Evolutionary conservation across 768 basidiomycete genomes (phyloP).

Genomic region (Russula compacta): DNA sequence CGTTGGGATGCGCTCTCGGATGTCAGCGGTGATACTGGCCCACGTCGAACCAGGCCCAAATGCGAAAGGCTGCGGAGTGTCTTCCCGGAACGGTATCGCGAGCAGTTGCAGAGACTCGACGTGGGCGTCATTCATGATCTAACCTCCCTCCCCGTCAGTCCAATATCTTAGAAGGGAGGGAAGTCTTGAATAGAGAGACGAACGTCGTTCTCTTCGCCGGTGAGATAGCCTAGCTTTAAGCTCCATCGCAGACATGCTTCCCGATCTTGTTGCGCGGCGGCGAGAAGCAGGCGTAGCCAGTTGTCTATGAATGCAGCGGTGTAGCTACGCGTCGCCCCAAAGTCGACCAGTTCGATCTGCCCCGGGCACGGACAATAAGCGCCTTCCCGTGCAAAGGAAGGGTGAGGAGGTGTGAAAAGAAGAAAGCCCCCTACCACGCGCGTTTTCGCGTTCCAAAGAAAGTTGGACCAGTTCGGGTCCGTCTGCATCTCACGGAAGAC

Average conservation of each 20-base stretch:
- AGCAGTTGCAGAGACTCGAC: slow-evolving; percentile 75
- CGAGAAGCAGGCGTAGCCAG: slow-evolving; percentile 78
- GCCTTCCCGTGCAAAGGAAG: background rate
- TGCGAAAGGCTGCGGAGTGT: slow-evolving; percentile 61
- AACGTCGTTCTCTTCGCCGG: slow-evolving; percentile 79
- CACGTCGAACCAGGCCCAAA: slow-evolving; percentile 62
- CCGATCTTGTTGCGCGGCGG: slow-evolving; percentile 63
- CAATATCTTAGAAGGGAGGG: background rate
- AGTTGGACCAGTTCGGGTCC: slow-evolving; percentile 98
- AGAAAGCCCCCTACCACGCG: slow-evolving; percentile 40
- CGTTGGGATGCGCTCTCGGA: slow-evolving; percentile 74
- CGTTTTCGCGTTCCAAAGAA: slow-evolving; percentile 71
- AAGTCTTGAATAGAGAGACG: slow-evolving; percentile 3
- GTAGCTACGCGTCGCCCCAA: slow-evolving; percentile 90
- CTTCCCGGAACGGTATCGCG: slow-evolving; percentile 70
- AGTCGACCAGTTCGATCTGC: slow-evolving; percentile 85
- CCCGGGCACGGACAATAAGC: background rate
- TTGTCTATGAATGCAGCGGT: slow-evolving; percentile 76
- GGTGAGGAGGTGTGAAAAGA: background rate
- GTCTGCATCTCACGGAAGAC: slow-evolving; percentile 93
- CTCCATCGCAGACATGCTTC: slow-evolving; percentile 64
- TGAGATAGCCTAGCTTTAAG: slow-evolving; percentile 79
- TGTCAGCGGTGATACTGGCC: slow-evolving; percentile 65
- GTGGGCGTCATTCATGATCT: slow-evolving; percentile 86
- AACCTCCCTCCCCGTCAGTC: background rate